Evolutionary conservation across 768 basidiomycete genomes (phyloP).

Genomic region (Thelephora aurantiotincta): DNA sequence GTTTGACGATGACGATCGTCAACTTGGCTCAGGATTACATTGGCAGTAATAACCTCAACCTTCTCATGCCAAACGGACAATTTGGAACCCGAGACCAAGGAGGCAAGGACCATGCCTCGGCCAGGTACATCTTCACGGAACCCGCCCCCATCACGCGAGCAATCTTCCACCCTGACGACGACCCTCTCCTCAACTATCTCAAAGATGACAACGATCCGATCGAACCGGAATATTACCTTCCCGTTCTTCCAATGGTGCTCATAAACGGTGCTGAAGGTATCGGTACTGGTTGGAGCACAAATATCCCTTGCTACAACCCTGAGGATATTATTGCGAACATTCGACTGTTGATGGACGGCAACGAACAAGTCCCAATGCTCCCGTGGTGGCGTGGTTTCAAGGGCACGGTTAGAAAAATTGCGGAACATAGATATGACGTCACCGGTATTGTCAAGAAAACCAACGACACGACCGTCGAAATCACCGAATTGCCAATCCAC

Average conservation of each 20-base stretch:
- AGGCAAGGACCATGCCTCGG: conserved; percentile 92
- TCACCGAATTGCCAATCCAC: conserved; percentile 90
- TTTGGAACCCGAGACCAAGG: conserved; percentile 90
- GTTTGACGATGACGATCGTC: conserved; percentile 81
- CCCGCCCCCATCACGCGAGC: conserved; percentile 58
- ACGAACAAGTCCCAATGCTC: conserved; percentile 73
- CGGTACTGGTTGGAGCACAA: conserved; percentile 98
- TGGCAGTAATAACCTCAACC: conserved; percentile 89
- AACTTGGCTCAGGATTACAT: conserved; percentile 90
- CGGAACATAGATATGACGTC: conserved; percentile 80
- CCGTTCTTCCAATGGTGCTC: conserved; percentile 75
- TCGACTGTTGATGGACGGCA: conserved; percentile 70
- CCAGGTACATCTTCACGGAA: conserved; percentile 91
- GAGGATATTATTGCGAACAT: conserved; percentile 81
- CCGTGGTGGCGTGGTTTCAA: conserved; percentile 98
- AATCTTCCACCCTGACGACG: conserved; percentile 75
- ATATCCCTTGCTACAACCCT: conserved; percentile 86
- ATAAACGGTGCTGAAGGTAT: conserved; percentile 96
- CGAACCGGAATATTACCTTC: conserved; percentile 93
- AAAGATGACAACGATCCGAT: conserved; percentile 77
- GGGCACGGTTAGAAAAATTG: conserved; percentile 68
- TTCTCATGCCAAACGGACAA: conserved; percentile 82
- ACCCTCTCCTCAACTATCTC: conserved; percentile 69
- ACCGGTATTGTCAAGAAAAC: conserved; percentile 60
- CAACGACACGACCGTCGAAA: conserved; percentile 82